Evolutionary conservation across 495 filamentous ascomycete genomes (phyloP), one percentile per base, ranked within the genome.

Genomic region (Hypoxylon perforatum): DNA sequence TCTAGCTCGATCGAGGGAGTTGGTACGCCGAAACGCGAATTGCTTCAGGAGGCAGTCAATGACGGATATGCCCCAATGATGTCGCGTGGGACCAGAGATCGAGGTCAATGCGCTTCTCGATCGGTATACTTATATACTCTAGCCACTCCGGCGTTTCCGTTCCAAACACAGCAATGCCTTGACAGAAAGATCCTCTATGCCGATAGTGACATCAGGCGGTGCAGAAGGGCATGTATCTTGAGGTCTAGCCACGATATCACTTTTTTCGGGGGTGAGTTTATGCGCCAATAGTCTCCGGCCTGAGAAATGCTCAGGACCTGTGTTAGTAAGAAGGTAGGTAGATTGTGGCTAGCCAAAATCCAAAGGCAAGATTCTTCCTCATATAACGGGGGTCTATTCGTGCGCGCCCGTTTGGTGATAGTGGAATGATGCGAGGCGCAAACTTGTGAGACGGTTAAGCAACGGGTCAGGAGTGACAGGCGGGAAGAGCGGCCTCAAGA

Each of bases 41-140:
- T 70, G 67, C 65, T 28, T 70, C 67, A 66, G 48, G 28, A 65
- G 49, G 28, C 60, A 28, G 42, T 53, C 22, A 57, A 64, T 60
- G 54, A 63, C 59, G 54, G n/a, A 35, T 46, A 17, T 22, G 9
- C 17, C 46, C 61, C 61, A 64, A 64, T 64, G n/a, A 41, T 44
- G 21, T 18, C 38, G 41, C 30, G n/a, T 42, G 19, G 18, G 28
- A 18, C 52, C 53, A 53, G 22, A 52, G 30, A 12, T 41, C 55
- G 35, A 17, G 49, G 42, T 25, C 39, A 53, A 39, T 41, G 23
- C 48, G 55, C 17, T 54, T 58, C 15, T 59, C 30, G 55, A 28
- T 39, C 49, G 48, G 61, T 56, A 51, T 46, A 48, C 35, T 38
- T 21, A 10, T 22, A 33, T 55, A 15, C 48, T 55, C 22, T 15